Evolutionary conservation across 306 rosid genomes (phyloP), one percentile per base, ranked within the genome.

Genomic region (Castanospermum australe): DNA sequence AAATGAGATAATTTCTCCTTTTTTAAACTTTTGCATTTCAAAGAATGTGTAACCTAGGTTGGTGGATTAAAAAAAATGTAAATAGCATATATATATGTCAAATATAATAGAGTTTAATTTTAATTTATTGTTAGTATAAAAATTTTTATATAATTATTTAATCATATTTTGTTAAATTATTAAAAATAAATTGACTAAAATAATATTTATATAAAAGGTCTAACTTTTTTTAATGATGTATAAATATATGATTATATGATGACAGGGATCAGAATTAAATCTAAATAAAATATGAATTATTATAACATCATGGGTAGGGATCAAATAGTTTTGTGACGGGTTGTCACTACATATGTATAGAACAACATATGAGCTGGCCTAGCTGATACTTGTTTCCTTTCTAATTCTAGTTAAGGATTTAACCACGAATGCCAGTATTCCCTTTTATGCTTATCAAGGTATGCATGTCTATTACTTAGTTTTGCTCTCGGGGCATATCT

Each of bases 341-440:
- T 55, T 45, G 51, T 67, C 73, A 67, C 42, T 24, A 17, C 68
- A 17, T 32, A 33, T 21, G 7, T 4, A 38, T 28, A 7, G n/a
- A 38, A 42, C 42, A 35, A 28, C 38, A 0, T 41, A 76, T 79
- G 81, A 67, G 80, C 13, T 52, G 81, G 84, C 83, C 30, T 75
- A 38, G 17, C 36, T 69, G 10, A 50, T 39, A 14, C 54, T 4
- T 11, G 32, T 32, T 35, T 11, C 39, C 5, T 56, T 0, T 42
- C 12, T 79, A 45, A 45, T 28, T 52, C 4, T 52, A 15, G n/a
- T 47, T 30, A 47, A 24, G 18, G 15, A 32, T 50, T 73, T 36
- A 30, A 57, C 24, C 25, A 32, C 24, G 57, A 18, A 80, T 55
- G 6, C 47, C 7, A 36, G 48, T 56, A 8, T 54, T 71, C 20